These are phyloP conservation scores for Phalaenopsis equestris DNA, from an alignment of 106 monocot species.

Conservation along the genomic window DNA sequence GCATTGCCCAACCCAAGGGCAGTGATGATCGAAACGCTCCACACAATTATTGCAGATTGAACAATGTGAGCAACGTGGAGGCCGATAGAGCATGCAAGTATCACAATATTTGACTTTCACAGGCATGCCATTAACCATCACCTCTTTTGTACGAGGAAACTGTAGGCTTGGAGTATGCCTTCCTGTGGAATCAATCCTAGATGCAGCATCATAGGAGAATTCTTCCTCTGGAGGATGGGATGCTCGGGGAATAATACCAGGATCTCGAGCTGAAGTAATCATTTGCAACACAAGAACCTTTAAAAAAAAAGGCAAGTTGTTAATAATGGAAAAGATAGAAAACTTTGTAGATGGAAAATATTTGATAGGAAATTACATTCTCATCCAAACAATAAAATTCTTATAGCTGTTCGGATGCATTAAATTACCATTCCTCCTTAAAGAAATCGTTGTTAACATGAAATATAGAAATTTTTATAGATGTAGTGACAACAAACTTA, in stretches of 20 bases:
- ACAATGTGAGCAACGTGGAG: slow-evolving; percentile 93
- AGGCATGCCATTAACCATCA: slow-evolving; percentile 52
- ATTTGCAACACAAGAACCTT: slow-evolving; percentile 67
- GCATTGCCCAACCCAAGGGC: slow-evolving; percentile 99
- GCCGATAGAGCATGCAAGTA: slow-evolving; percentile 92
- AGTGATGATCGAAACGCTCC: slow-evolving; percentile 92
- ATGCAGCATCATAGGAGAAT: slow-evolving; percentile 42
- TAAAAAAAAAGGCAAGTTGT: background rate
- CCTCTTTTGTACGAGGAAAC: slow-evolving; percentile 75
- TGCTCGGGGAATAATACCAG: slow-evolving; percentile 76
- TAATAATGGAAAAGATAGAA: background rate
- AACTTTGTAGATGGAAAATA: background rate
- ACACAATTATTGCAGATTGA: slow-evolving; percentile 97
- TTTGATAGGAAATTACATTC: background rate
- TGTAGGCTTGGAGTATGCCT: slow-evolving; percentile 50
- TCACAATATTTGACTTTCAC: slow-evolving; percentile 91
- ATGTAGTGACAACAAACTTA: too few relatives aligned
- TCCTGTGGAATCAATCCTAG: slow-evolving; percentile 19
- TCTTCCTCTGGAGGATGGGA: slow-evolving; percentile 92
- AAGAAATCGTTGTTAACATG: background rate
- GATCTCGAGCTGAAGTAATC: slow-evolving; percentile 74
- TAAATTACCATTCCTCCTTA: background rate
- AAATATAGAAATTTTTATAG: too few relatives aligned
- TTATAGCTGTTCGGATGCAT: background rate
- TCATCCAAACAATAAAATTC: background rate